Evolutionary conservation across 768 basidiomycete genomes (phyloP).

Genomic region (Leucosporidium scottii): DNA sequence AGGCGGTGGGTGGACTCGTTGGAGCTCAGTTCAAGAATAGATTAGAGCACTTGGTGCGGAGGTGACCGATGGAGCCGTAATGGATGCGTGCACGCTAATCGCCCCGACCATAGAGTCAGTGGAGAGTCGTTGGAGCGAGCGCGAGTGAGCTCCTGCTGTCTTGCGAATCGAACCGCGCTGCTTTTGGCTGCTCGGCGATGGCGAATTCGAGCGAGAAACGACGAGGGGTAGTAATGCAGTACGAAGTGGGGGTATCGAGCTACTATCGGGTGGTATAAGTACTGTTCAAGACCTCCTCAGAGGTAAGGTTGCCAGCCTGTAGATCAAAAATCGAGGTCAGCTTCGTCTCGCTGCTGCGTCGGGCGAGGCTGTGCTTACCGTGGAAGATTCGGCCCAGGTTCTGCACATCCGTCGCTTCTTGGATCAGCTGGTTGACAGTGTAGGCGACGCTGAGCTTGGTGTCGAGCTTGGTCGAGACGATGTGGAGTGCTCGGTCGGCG

Average conservation of each 20-base stretch:
- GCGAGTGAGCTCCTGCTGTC: too few relatives aligned
- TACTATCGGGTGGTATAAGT: too few relatives aligned
- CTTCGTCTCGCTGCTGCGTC: neutral
- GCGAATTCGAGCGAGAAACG: too few relatives aligned
- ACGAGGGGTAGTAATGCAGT: too few relatives aligned
- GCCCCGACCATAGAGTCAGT: too few relatives aligned
- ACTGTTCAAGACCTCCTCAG: neutral
- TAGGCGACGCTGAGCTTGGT: slow-evolving; percentile 82
- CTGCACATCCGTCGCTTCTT: slow-evolving; percentile 68
- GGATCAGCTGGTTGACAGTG: slow-evolving; percentile 84
- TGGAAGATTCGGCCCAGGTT: slow-evolving; percentile 72
- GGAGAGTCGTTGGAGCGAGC: too few relatives aligned
- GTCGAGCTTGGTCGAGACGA: slow-evolving; percentile 74
- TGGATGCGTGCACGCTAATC: too few relatives aligned
- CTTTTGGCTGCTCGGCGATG: too few relatives aligned
- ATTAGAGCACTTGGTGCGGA: neutral
- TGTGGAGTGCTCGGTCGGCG: slow-evolving; percentile 77
- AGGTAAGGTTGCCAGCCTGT: slow-evolving; percentile 26
- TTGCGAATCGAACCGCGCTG: too few relatives aligned
- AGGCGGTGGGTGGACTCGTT: neutral
- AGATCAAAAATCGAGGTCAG: neutral
- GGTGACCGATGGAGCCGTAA: too few relatives aligned
- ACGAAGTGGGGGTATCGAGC: too few relatives aligned
- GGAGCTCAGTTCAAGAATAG: neutral
- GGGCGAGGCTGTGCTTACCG: slow-evolving; percentile 43